Base-by-base conservation (phyloP, 2,329 filamentous ascomycete genomes). In the Fusarium newnesense region DNA sequence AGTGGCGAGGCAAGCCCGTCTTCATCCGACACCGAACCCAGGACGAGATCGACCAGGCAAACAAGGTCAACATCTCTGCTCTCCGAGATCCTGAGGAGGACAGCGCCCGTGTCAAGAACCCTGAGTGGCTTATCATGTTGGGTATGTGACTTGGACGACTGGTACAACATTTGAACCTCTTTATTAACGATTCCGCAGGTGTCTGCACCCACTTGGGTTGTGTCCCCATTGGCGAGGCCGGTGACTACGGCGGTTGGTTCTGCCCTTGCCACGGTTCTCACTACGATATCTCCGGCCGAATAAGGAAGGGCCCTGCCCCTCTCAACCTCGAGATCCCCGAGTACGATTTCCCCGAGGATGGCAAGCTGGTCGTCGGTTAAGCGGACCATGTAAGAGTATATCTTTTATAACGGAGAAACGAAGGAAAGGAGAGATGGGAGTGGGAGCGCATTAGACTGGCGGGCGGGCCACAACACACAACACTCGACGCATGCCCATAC, bases 221-320 rank as follows among this genome's bases (percentile, higher is more conserved):
- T 90, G 96, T 99, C 79, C 96, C 96, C 82, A 99, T 99, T 81
- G 96, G 97, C 81, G 96, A 99, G 89, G 94, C 96, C 75, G 96
- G 96, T 84, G 97, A 99, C 86, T 99, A 88, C 81, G 96, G 96
- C 83, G 96, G 96, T 83, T 99, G 96, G 96, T 99, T 99, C 93
- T 99, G 96, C 89, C 96, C 96, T 76, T 99, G 96, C 93, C 96
- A 99, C 91, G 96, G 96, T 85, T 98, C 95, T 79, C 96, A 99
- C 90, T 99, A 99, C 91, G 96, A 99, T 84, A 98, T 99, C 85
- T 98, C 95, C 75, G 96, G 96, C 84, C 95, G 96, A 86, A 94
- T 97, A 90, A 92, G 96, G 88, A 98, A 94, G 90, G 96, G 96
- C 77, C 96, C 96, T 74, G 96, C 96, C 72, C 96, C 96, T 76